phyloP scores from a whole-genome alignment of 768 basidiomycete species.

The Psilocybe subaeruginosa region DNA sequence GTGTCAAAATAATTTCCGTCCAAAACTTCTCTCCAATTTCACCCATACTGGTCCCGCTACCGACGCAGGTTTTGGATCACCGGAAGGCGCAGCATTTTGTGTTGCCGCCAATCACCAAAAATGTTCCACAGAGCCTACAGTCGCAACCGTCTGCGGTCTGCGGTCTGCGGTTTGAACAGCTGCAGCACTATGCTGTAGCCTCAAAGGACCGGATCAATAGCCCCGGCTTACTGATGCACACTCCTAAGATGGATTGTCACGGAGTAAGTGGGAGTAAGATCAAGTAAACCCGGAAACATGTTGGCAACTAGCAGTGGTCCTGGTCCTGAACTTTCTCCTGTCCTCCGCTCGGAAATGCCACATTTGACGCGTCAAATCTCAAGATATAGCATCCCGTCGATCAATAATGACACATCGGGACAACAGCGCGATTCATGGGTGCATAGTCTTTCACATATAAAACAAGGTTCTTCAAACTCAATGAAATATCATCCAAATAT shows the following conservation, averaged over 20 bases:
- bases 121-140: not conserved
- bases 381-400: not conserved
- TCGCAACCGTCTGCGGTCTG: not conserved
- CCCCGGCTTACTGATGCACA: not conserved
- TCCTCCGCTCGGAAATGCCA: not conserved
- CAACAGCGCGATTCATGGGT: not conserved
- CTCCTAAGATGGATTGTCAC: not conserved
- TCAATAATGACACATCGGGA: constrained; percentile 4
- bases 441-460: not conserved
- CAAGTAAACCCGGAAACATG: not conserved
- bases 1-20: too few species aligned
- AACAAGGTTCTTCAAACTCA: not conserved
- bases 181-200: not conserved
- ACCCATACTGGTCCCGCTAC: not conserved
- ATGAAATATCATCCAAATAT: not conserved
- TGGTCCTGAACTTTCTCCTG: not conserved
- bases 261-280: not conserved
- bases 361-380: not conserved
- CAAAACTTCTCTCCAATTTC: not conserved
- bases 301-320: not conserved
- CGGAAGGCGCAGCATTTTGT: not conserved
- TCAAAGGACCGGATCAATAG: not conserved
- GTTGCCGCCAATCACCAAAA: not conserved
- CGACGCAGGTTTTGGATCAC: constrained; percentile 2
- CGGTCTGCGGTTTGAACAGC: not conserved